Evolutionary conservation across 169 alveolate genomes (phyloP).

Genomic region (Neospora caninum): DNA sequence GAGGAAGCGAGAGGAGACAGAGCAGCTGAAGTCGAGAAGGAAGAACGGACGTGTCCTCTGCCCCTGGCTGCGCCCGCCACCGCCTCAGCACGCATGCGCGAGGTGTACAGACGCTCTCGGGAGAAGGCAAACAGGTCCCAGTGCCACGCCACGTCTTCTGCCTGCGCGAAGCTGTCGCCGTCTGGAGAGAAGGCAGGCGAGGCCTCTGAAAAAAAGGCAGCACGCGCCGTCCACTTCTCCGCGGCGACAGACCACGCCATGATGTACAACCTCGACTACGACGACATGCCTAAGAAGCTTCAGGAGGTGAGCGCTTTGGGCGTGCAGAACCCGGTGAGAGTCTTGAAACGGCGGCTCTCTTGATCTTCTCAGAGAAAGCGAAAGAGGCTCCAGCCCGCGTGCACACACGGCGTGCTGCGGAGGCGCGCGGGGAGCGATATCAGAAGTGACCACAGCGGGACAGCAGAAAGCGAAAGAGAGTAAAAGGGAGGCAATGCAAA

Average conservation of each 20-base stretch:
- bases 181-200: not conserved
- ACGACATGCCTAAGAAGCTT: constrained; percentile 31
- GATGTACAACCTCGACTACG: constrained; percentile 65
- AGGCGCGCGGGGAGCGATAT: too few relatives aligned
- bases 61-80: not conserved
- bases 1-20: not conserved
- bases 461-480: too few relatives aligned
- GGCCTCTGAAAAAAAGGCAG: not conserved
- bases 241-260: constrained; percentile 45
- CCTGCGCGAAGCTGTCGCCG: not conserved
- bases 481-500: too few relatives aligned
- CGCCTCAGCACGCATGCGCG: constrained; percentile 35
- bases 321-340: too few relatives aligned
- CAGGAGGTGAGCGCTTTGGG: not conserved
- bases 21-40: not conserved
- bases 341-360: too few relatives aligned
- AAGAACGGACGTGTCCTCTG: not conserved
- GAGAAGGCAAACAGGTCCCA: constrained; percentile 15
- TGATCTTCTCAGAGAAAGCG: too few relatives aligned
- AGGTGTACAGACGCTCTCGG: not conserved
- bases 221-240: not conserved
- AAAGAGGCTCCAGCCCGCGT: too few relatives aligned
- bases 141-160: not conserved
- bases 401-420: too few relatives aligned
- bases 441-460: too few relatives aligned